These are phyloP conservation scores for Oenanthe sinensis DNA, from an alignment of 129 eudicot species.

Conservation along the genomic window DNA sequence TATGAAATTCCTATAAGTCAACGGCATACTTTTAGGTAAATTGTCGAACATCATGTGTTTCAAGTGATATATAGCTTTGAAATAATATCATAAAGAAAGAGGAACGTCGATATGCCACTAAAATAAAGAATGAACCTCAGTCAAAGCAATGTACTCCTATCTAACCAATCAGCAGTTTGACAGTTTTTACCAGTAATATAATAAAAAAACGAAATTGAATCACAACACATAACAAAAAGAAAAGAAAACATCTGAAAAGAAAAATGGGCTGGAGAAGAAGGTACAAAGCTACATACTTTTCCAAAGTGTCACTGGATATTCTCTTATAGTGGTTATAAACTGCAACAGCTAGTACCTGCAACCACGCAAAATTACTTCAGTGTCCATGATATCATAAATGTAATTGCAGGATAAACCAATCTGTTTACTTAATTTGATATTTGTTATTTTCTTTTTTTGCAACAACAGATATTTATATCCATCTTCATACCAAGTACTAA, in stretches of 20 bases:
- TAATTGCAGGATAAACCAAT: background rate
- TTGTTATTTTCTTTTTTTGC: background rate
- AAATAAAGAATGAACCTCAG: background rate
- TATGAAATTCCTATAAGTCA: background rate
- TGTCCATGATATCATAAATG: background rate
- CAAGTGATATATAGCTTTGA: background rate
- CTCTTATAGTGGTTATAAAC: slow-evolving; percentile 56
- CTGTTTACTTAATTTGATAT: background rate
- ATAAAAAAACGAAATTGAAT: background rate
- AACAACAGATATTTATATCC: background rate
- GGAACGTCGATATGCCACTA: background rate
- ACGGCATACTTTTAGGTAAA: background rate
- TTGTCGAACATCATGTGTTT: background rate
- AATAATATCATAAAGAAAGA: background rate
- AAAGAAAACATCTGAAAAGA: slow-evolving; percentile 1
- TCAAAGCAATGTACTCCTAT: background rate
- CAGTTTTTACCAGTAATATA: background rate
- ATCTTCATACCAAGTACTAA: background rate
- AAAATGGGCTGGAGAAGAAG: background rate
- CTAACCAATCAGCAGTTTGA: background rate
- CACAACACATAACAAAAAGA: background rate
- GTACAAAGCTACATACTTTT: slow-evolving; percentile 28
- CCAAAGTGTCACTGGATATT: slow-evolving; percentile 33
- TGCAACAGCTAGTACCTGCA: slow-evolving; percentile 43
- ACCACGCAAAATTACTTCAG: background rate